Base-by-base conservation (phyloP, 495 filamentous ascomycete genomes). In the Aspergillus leporis region DNA sequence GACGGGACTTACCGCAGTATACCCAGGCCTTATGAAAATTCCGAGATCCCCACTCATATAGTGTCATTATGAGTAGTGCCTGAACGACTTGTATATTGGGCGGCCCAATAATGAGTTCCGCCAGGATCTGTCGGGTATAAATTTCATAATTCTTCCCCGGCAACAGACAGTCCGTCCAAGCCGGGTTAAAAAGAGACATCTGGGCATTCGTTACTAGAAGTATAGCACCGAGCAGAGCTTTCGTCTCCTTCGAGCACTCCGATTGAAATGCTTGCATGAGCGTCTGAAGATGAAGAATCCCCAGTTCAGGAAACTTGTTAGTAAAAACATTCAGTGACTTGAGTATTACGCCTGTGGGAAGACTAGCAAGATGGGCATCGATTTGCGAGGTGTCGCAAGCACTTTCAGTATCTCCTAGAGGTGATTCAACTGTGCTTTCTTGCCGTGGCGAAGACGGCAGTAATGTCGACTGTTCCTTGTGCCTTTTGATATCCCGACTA, bases 1-100 rank as follows among this genome's bases (percentile, higher is more conserved):
- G 38, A 5, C 4, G 4, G 5, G 10, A 43, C 53, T 49, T 57
- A 66, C 65, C 65, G 47, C 65, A 65, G 49, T 68, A 65, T 8
- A 68, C 60, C 65, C 65, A 68, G 1, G 65, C 66, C 21, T 55
- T 56, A 41, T 68, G 63, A 21, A 65, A 65, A 10, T 63, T 58
- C 18, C 66, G 57, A 16, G 51, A 56, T 5, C 66, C 66, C 66
- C 66, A 68, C 58, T 68, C 64, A 22, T 63, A 61, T 3, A 66
- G 45, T 5, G 49, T 47, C 60, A 66, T 66, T 10, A 66, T 52
- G 3, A 66, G 55, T 0, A 63, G 55, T 22, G 64, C 54, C 22
- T 66, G 64, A n/a, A 59, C 64, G 6, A 61, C 58, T 28, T 66
- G 58, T 18, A 66, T 58, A 5, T 28, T 51, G 13, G 64, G 64